phyloP scores from a whole-genome alignment of 208 protist species.

The Crithidia mellificae region DNA sequence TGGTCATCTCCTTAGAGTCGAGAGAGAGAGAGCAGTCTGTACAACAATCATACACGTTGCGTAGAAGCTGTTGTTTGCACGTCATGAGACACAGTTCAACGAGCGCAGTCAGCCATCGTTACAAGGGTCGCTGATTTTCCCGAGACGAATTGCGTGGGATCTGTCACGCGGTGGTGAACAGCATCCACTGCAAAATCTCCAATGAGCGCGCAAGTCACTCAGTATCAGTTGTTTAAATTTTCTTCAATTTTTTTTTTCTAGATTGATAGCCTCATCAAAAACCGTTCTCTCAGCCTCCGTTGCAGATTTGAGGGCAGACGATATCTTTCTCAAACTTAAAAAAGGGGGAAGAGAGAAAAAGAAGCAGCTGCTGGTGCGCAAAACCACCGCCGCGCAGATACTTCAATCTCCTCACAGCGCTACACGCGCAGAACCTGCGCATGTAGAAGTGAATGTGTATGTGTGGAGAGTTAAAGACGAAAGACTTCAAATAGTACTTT shows the following conservation, averaged over 20 bases:
- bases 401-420: not conserved
- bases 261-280: conserved; percentile 4
- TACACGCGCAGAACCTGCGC: not conserved
- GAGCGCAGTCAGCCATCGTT: too few species aligned
- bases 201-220: too few species aligned
- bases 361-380: not conserved
- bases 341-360: not conserved
- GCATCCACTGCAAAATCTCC: too few species aligned
- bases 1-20: too few species aligned
- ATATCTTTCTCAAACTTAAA: not conserved
- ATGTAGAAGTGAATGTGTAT: not conserved
- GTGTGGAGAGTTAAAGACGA: conserved; percentile 2
- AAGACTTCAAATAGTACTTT: conserved; percentile 4
- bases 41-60: too few species aligned
- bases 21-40: too few species aligned
- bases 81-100: too few species aligned
- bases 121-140: too few species aligned
- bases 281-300: not conserved
- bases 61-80: too few species aligned
- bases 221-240: too few species aligned
- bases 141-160: too few species aligned
- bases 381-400: not conserved
- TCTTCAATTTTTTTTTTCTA: conserved; percentile 7
- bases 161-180: too few species aligned
- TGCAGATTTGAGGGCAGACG: not conserved